Conservation (phyloP, 108 stramenopile species). For the Pinguiococcus pyrenoidosus region DNA sequence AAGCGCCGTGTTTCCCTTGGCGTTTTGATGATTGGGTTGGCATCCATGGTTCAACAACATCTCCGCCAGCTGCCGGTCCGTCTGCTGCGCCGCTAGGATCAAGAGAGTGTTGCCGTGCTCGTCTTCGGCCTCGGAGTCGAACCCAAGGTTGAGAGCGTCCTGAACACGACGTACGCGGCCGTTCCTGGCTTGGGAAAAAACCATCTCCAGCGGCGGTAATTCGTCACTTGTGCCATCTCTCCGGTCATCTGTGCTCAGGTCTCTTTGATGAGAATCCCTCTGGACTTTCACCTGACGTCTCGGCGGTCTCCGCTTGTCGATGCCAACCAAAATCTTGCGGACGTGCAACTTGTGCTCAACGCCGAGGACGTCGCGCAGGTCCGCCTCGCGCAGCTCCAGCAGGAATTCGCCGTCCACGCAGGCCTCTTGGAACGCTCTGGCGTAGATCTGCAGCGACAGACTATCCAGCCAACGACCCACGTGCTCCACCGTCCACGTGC, state of each 20-base stretch:
- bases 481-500: conserved; percentile 32
- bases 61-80: conserved; percentile 19
- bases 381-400: conserved; percentile 39
- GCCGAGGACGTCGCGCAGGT: conserved; percentile 36
- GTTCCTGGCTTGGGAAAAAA: conserved; percentile 43
- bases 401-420: conserved; percentile 42
- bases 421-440: conserved; percentile 36
- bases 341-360: conserved; percentile 47
- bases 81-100: conserved; percentile 29
- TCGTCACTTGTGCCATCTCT: conserved; percentile 5
- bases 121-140: conserved; percentile 32
- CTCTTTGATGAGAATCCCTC: too few species aligned
- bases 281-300: too few species aligned
- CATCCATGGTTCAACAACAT: conserved; percentile 27
- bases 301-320: conserved; percentile 39
- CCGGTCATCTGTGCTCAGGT: too few species aligned
- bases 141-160: conserved; percentile 37
- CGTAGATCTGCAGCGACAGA: conserved; percentile 24
- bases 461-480: conserved; percentile 38
- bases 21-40: conserved; percentile 33
- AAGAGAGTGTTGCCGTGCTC: conserved; percentile 40
- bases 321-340: conserved; percentile 32
- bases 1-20: conserved; percentile 34
- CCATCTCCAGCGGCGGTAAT: conserved; percentile 30
- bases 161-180: conserved; percentile 38